Percentiles rank a stretch among this genome's conserved stretches.
Evolutionary conservation across 2,329 filamentous ascomycete species (phyloP).

Genomic region (Penicillium sclerotigenum): DNA sequence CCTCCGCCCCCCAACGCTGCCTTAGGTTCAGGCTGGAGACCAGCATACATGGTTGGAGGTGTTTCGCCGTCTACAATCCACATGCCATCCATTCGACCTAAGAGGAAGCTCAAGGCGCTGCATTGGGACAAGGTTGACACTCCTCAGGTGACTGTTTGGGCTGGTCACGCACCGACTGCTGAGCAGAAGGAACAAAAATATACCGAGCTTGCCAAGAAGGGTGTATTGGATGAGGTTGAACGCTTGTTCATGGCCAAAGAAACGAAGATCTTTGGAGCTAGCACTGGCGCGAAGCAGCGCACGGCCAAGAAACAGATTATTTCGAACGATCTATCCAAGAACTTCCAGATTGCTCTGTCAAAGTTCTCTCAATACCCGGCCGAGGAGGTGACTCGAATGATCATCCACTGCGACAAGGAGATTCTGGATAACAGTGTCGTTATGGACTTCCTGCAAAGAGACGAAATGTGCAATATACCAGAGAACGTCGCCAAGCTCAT

Average conservation of each 20-base stretch:
- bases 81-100: conserved; percentile 78
- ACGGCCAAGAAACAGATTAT: conserved; percentile 98
- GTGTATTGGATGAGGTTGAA: conserved; percentile 95
- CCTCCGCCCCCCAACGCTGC: conserved; percentile 64
- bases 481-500: conserved; percentile 88
- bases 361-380: conserved; percentile 85
- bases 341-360: conserved; percentile 86
- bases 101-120: conserved; percentile 99
- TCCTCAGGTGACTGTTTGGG: conserved; percentile 90
- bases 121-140: conserved; percentile 99
- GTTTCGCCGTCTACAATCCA: conserved; percentile 60
- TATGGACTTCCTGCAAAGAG: conserved; percentile 93
- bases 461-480: conserved; percentile 86
- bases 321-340: conserved; percentile 81
- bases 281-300: conserved; percentile 65
- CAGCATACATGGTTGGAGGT: conserved; percentile 69
- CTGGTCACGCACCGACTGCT: conserved; percentile 76
- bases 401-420: conserved; percentile 90
- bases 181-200: conserved; percentile 95
- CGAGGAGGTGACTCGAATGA: conserved; percentile 84
- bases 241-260: conserved; percentile 97
- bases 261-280: conserved; percentile 75
- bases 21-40: conserved; percentile 53
- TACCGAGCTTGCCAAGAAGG: conserved; percentile 84
- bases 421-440: conserved; percentile 86